Base-by-base conservation (phyloP, 805 yeast genomes). In the Pichia nanzhaoensis region DNA sequence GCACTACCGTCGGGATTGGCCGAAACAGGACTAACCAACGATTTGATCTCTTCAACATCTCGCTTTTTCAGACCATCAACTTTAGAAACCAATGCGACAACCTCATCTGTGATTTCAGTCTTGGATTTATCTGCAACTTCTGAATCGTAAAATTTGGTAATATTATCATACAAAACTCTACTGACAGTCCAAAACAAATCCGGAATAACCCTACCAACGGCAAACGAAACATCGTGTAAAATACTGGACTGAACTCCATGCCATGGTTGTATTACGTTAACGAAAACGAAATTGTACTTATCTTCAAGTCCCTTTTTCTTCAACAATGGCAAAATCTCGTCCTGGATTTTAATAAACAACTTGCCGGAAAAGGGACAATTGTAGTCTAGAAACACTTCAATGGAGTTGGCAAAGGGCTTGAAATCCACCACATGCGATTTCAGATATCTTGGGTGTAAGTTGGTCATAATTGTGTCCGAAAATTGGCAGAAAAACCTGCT, bases 261-360 rank as follows among this genome's bases (percentile, higher is more conserved):
- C 95, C 95, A 88, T 52, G 95, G 93, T 67, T 88, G 96, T n/a
- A 84, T 70, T 34, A 82, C 88, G 56, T 85, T 82, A 50, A 80
- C 73, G 61, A 82, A 77, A 10, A 79, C 75, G 49, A 85, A 72
- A 52, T 77, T 76, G 54, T 82, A 75, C 48, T 73, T 60, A 46
- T 70, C 70, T 1, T 80, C 74, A 42, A 68, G 64, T 1, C 45
- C 45, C 44, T 69, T 64, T 27, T 61, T 50, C 40, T 72, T 68
- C 39, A 81, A 63, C 24, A 57, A 50, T 17, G 88, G 89, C 34
- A 79, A 69, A 7, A 84, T 68, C 31, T 70, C 70, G 6, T 65
- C 60, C 49, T 71, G 68, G 47, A 86, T 58, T 45, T 79, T 80
- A 44, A 68, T 63, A 68, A 74, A 87, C 40, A 84, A 53, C 59